Percentiles rank a stretch among this genome's conserved stretches.
These are phyloP conservation scores for Apophysomyces variabilis DNA, from an alignment of 371 early-diverging fungal genomes.

Conservation along the genomic window DNA sequence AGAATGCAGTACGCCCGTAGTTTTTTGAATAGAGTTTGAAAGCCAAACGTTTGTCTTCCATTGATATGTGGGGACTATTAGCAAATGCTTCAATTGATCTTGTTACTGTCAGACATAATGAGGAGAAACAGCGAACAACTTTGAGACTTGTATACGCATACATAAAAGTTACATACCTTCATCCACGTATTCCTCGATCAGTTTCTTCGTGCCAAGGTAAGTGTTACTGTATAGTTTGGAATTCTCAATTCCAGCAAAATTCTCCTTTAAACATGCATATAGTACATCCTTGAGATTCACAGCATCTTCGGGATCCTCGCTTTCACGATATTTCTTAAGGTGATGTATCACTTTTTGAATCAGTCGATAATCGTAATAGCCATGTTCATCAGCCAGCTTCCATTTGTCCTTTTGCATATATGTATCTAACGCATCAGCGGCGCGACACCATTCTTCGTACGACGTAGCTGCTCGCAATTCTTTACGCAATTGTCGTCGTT, in stretches of 20 bases:
- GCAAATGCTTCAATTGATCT: slow-evolving; percentile 68
- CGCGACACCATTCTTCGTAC: slow-evolving; percentile 75
- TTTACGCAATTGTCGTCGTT: slow-evolving; percentile 53
- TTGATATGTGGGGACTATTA: slow-evolving; percentile 45
- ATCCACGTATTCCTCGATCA: slow-evolving; percentile 80
- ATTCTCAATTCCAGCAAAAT: slow-evolving; percentile 85
- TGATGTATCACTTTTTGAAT: slow-evolving; percentile 68
- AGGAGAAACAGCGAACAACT: neutral
- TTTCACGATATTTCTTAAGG: slow-evolving; percentile 39
- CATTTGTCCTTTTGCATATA: slow-evolving; percentile 75
- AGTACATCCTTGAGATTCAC: slow-evolving; percentile 52
- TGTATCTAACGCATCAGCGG: slow-evolving; percentile 72
- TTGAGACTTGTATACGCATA: neutral
- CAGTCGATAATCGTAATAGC: slow-evolving; percentile 73
- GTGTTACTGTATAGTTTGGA: slow-evolving; percentile 75
- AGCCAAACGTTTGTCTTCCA: slow-evolving; percentile 70
- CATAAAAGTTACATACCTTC: slow-evolving; percentile 59
- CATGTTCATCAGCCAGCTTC: slow-evolving; percentile 66
- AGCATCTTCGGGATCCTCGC: slow-evolving; percentile 36
- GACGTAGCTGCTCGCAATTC: slow-evolving; percentile 53
- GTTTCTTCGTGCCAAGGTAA: slow-evolving; percentile 77
- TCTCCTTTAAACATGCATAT: slow-evolving; percentile 74
- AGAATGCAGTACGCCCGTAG: slow-evolving; percentile 88
- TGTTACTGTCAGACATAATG: slow-evolving; percentile 45
- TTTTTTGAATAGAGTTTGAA: slow-evolving; percentile 76